These are phyloP conservation scores for Priceomyces melissophilus DNA, from an alignment of 805 yeast species.

Conservation along the genomic window DNA sequence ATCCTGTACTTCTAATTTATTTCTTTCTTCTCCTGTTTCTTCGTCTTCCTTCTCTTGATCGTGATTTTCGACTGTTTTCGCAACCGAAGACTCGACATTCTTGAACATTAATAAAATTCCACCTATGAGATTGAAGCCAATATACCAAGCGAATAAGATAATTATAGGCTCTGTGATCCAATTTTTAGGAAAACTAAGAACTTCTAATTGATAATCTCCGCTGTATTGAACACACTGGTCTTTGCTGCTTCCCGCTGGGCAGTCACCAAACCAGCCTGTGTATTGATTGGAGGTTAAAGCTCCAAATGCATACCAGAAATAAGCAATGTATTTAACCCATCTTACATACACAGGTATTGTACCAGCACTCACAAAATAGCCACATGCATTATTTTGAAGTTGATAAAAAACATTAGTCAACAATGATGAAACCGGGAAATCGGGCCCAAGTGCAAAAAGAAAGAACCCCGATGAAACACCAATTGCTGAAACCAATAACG, in stretches of 20 bases:
- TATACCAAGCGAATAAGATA: constrained; percentile 53
- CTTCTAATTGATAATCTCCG: constrained; percentile 51
- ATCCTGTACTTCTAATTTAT: not conserved
- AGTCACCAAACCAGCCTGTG: constrained; percentile 57
- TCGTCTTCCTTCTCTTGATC: constrained; percentile 25
- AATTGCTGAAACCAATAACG: constrained; percentile 53
- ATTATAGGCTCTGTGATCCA: constrained; percentile 70
- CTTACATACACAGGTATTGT: constrained; percentile 81
- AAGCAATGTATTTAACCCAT: constrained; percentile 78
- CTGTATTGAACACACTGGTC: constrained; percentile 40
- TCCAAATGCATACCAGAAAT: constrained; percentile 77
- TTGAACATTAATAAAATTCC: constrained; percentile 45
- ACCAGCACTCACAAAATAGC: constrained; percentile 70
- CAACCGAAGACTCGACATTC: constrained; percentile 52
- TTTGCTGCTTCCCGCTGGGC: constrained; percentile 30
- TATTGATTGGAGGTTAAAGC: constrained; percentile 63
- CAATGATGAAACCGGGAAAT: constrained; percentile 59
- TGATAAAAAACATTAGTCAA: constrained; percentile 65
- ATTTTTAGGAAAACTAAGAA: constrained; percentile 57
- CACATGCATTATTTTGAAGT: constrained; percentile 74
- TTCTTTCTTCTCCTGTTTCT: constrained; percentile 10
- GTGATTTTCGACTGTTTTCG: constrained; percentile 33
- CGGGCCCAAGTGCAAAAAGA: constrained; percentile 55
- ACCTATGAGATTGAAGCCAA: constrained; percentile 52
- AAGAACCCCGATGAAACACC: constrained; percentile 54